phyloP scores from a whole-genome alignment of 495 filamentous ascomycete species.

The Hypoxylon subgilvum region DNA sequence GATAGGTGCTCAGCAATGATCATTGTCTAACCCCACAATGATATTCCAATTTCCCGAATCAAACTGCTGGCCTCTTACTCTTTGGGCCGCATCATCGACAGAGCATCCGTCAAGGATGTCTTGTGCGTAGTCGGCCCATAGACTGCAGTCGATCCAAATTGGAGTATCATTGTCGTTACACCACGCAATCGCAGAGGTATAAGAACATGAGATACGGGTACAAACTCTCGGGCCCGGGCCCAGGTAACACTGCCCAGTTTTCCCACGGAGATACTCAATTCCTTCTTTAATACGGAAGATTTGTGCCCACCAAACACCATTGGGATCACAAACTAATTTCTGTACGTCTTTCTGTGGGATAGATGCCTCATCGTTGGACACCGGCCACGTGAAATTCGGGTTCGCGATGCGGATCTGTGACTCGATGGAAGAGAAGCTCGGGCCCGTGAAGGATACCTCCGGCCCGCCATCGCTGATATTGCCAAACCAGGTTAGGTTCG shows the following conservation, averaged over 20 bases:
- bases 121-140: conserved; percentile 15
- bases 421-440: conserved; percentile 17
- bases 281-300: conserved; percentile 29
- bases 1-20: conserved; percentile 4
- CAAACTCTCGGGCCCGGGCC: conserved; percentile 36
- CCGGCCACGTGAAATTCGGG: conserved; percentile 18
- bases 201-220: conserved; percentile 36
- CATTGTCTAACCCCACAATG: conserved; percentile 1
- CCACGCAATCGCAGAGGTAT: conserved; percentile 35
- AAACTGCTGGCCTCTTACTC: conserved; percentile 15
- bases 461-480: conserved; percentile 10
- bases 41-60: conserved; percentile 5
- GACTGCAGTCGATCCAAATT: conserved; percentile 14
- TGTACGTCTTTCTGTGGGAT: neutral
- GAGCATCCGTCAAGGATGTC: conserved; percentile 10
- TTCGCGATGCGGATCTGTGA: conserved; percentile 16
- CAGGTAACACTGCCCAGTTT: conserved; percentile 14
- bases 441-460: conserved; percentile 10
- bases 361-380: neutral
- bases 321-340: conserved; percentile 7
- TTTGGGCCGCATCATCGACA: neutral
- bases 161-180: conserved; percentile 38
- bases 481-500: conserved; percentile 21
- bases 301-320: conserved; percentile 25
- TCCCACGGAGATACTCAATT: conserved; percentile 28